phyloP scores from a whole-genome alignment of 2,329 filamentous ascomycete species.

The Trichoderma endophyticum region DNA sequence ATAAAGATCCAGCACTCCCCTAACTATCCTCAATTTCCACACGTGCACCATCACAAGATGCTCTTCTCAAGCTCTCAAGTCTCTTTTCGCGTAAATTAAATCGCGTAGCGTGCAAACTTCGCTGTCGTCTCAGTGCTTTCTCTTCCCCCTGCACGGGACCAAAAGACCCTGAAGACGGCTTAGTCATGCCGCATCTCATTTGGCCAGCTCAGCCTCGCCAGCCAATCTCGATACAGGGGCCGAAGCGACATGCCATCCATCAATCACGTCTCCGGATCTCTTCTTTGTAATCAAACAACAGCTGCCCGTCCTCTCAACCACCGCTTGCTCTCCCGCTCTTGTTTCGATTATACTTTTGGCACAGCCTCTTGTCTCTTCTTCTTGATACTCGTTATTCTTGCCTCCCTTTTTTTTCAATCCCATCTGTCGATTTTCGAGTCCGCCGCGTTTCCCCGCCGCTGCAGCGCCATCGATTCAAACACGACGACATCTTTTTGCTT shows the following conservation, averaged over 20 bases:
- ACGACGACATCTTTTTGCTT: conserved; percentile 8
- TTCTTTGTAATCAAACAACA: conserved; percentile 17
- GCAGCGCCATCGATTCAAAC: conserved; percentile 10
- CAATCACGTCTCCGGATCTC: conserved; percentile 14
- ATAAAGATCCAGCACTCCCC: not conserved
- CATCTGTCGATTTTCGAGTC: not conserved
- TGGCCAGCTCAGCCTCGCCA: conserved; percentile 18
- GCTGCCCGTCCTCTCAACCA: conserved; percentile 5
- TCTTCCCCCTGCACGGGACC: not conserved
- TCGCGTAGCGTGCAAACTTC: not conserved
- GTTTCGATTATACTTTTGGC: not conserved
- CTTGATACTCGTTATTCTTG: not conserved
- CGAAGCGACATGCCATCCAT: conserved; percentile 12
- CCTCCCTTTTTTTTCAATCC: not conserved
- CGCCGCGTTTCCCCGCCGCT: conserved; percentile 13
- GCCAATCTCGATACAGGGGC: conserved; percentile 17
- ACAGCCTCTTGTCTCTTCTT: not conserved
- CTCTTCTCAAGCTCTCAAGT: not conserved
- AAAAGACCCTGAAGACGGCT: conserved; percentile 6
- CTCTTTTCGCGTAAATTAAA: not conserved
- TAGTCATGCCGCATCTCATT: conserved; percentile 14
- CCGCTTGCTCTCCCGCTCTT: not conserved
- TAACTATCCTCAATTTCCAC: not conserved
- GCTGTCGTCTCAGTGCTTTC: not conserved
- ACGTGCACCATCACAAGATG: not conserved